Evolutionary conservation across 345 rosid genomes (phyloP).

Genomic region (Eucalyptus decipiens): DNA sequence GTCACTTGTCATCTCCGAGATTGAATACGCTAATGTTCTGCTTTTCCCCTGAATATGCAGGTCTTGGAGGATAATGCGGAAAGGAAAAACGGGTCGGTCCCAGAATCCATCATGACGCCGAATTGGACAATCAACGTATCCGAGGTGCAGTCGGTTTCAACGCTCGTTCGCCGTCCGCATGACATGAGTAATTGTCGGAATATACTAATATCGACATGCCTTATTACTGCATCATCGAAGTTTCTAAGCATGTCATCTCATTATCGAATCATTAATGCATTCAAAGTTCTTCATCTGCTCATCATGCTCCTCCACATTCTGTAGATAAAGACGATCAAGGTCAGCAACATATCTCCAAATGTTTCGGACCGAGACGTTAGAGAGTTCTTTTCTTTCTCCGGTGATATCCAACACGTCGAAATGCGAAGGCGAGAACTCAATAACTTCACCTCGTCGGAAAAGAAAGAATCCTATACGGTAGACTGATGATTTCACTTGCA

Average conservation of each 20-base stretch:
- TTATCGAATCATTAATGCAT: neutral
- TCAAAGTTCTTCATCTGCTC: neutral
- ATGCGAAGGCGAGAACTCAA: constrained; percentile 19
- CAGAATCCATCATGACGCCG: neutral
- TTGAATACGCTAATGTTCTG: neutral
- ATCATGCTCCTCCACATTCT: neutral
- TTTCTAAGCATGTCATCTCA: neutral
- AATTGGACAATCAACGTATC: neutral
- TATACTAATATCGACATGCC: neutral
- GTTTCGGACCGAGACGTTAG: constrained; percentile 19
- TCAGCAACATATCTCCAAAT: constrained; percentile 27
- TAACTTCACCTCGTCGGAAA: neutral
- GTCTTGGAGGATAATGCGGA: neutral
- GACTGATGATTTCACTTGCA: neutral
- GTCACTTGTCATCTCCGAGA: neutral
- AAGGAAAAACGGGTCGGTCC: neutral
- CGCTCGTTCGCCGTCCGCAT: neutral
- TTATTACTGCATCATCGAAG: neutral
- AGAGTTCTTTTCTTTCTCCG: constrained; percentile 46
- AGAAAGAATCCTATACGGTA: neutral
- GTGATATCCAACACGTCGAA: constrained; percentile 30
- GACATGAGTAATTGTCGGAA: neutral
- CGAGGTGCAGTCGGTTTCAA: neutral
- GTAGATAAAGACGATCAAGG: constrained; percentile 35
- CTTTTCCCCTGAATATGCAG: neutral